Percentiles rank a stretch among this genome's conserved stretches.
These are phyloP conservation scores for Polychaeton citri DNA, from an alignment of 2,329 filamentous ascomycete species.

Conservation along the genomic window DNA sequence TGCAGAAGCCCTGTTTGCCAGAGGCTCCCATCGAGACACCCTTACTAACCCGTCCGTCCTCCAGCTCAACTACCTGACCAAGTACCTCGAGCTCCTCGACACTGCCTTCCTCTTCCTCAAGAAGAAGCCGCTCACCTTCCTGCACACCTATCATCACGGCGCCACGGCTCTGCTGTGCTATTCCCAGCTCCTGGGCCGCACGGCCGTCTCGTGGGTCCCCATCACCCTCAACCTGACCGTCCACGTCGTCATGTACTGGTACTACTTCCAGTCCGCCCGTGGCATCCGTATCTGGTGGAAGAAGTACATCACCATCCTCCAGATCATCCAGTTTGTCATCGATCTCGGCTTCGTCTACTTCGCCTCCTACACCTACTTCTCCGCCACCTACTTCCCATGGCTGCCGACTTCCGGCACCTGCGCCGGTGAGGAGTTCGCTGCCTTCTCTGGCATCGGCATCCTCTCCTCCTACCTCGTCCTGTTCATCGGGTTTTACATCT, in stretches of 20 bases:
- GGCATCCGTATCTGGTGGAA: constrained; percentile 98
- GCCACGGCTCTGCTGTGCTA: constrained; percentile 95
- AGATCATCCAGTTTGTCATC: constrained; percentile 95
- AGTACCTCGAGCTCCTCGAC: constrained; percentile 90
- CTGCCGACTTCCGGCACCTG: constrained; percentile 76
- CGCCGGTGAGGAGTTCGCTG: constrained; percentile 92
- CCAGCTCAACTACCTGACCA: constrained; percentile 95
- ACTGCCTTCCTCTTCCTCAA: constrained; percentile 96
- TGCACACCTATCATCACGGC: constrained; percentile 98
- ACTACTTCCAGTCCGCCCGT: constrained; percentile 98
- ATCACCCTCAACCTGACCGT: constrained; percentile 88
- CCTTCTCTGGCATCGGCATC: constrained; percentile 81
- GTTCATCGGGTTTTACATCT: constrained; percentile 98
- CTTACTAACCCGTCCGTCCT: constrained; percentile 3
- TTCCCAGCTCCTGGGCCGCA: constrained; percentile 86
- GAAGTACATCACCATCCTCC: constrained; percentile 96
- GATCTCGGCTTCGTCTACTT: constrained; percentile 98
- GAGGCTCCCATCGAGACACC: no score
- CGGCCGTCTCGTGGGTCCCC: constrained; percentile 86
- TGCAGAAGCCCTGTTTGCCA: not conserved
- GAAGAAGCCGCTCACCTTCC: constrained; percentile 98
- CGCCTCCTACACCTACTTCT: constrained; percentile 97
- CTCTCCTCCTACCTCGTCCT: constrained; percentile 91
- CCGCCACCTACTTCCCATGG: constrained; percentile 74
- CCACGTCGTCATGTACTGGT: constrained; percentile 99